phyloP scores from a whole-genome alignment of 1,284 basidiomycete species.

The Vanrija sp. region DNA sequence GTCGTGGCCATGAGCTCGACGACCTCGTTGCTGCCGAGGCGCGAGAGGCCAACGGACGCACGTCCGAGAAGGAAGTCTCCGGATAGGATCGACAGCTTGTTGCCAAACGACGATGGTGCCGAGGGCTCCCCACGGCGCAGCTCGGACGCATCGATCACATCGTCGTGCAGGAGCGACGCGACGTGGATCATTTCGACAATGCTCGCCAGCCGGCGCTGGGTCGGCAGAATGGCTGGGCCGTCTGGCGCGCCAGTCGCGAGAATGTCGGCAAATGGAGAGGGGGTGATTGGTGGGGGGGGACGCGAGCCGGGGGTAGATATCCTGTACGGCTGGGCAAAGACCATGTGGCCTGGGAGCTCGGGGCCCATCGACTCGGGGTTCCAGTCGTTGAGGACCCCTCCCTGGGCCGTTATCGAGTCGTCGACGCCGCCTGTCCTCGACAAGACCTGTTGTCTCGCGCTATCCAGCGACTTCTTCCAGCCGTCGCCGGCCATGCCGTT shows the following conservation, averaged over 20 bases:
- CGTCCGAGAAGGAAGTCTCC: conserved; percentile 95
- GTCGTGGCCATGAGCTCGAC: conserved; percentile 90
- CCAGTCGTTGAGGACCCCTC: conserved; percentile 50
- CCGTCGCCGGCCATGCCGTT: conserved; percentile 62
- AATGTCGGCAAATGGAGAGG: conserved; percentile 14
- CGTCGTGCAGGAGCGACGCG: conserved; percentile 91
- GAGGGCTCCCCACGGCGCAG: conserved; percentile 77
- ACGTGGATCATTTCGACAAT: conserved; percentile 99
- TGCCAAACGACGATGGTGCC: conserved; percentile 86
- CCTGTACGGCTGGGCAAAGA: conserved; percentile 42
- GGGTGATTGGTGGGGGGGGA: neutral
- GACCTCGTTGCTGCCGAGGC: conserved; percentile 82
- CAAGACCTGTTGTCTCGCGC: neutral
- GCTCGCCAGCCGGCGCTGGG: conserved; percentile 87
- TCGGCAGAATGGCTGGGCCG: conserved; percentile 60
- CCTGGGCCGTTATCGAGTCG: conserved; percentile 41
- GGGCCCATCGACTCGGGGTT: conserved; percentile 46
- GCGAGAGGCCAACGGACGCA: conserved; percentile 79
- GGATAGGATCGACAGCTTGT: conserved; percentile 89
- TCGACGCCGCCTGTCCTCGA: conserved; percentile 32
- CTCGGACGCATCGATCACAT: conserved; percentile 82
- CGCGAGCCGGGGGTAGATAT: conserved; percentile 16
- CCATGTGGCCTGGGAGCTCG: conserved; percentile 28
- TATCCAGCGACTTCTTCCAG: conserved; percentile 21
- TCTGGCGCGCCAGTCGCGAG: conserved; percentile 8